Base-by-base conservation (phyloP, 2,329 filamentous ascomycete genomes). In the Orbilia blumenaviensis region DNA sequence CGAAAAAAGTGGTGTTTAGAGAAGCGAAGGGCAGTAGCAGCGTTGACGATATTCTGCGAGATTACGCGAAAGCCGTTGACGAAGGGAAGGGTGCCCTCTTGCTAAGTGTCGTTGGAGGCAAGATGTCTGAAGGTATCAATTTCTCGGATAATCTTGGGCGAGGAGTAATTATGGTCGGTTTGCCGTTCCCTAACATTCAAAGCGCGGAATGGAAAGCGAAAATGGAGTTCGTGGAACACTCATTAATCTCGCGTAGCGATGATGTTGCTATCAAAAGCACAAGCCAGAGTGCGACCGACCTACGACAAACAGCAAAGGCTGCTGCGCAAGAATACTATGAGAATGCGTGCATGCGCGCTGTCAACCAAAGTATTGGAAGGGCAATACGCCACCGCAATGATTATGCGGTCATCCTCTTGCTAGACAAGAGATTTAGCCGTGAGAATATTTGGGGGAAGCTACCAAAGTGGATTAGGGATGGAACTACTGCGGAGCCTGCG, bases 51-150 rank as follows among this genome's bases (percentile, higher is more conserved):
- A 86, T 94, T 0, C 87, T 99, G 2, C 84, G 87, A 36, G 86
- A 89, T 14, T 99, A 98, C 82, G 89, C 88, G 6, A 83, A 87
- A 23, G 89, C 90, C 2, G 90, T 98, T 38, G 85, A 82, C 79
- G 83, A 81, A 42, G 86, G 82, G 1, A 86, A 87, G 54, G 94
- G 94, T 0, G 94, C 92, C 0, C 84, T 98, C 0, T 87, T 99
- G 0, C 87, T 99, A 25, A 94, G 93, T 64, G 94, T 99, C 2
- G 91, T 99, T 1, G 94, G 94, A 66, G 95, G 95, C 12, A 96
- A 94, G 79, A 90, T 99, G 84, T 96, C 92, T 71, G 95, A 99
- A 83, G 95, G 95, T 78, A 99, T 99, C 84, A 99, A 99, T 83
- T 99, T 99, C 84, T 94, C 92, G 0, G 94, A 99, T 83, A 80